Evolutionary conservation across 2,329 filamentous ascomycete species (phyloP).

Genomic region (Hysterium pulicare): DNA sequence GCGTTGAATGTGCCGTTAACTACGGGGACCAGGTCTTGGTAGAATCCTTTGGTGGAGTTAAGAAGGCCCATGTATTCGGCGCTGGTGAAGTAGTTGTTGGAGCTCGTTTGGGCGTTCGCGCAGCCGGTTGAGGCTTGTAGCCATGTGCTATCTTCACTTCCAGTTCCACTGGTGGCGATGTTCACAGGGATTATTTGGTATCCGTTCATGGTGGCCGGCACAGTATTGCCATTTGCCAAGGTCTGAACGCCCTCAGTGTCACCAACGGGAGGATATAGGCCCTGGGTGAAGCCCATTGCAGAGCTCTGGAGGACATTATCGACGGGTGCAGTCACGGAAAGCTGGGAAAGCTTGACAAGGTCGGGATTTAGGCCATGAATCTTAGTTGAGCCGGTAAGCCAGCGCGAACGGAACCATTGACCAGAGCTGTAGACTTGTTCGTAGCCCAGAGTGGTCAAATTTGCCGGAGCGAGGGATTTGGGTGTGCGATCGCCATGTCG

Average conservation of each 20-base stretch:
- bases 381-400: conserved; percentile 59
- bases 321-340: conserved; percentile 67
- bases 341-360: conserved; percentile 65
- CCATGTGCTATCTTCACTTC: conserved; percentile 57
- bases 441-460: conserved; percentile 77
- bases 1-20: conserved; percentile 51
- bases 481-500: conserved; percentile 86
- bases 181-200: conserved; percentile 82
- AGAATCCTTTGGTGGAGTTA: conserved; percentile 52
- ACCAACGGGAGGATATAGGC: conserved; percentile 76
- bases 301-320: conserved; percentile 79
- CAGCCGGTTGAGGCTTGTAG: conserved; percentile 57
- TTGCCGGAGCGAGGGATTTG: conserved; percentile 68
- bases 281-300: conserved; percentile 77
- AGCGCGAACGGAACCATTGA: conserved; percentile 71
- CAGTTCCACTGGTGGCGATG: conserved; percentile 56
- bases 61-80: conserved; percentile 48
- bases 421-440: conserved; percentile 70
- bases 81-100: conserved; percentile 57
- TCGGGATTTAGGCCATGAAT: conserved; percentile 67
- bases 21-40: conserved; percentile 49
- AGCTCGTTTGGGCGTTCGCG: conserved; percentile 54
- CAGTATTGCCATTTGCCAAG: conserved; percentile 66
- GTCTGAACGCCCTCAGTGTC: conserved; percentile 51
- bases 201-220: conserved; percentile 68